Evolutionary conservation across 208 protist species (phyloP), one percentile per base, ranked within the genome.

Genomic region (Crithidia sp.): DNA sequence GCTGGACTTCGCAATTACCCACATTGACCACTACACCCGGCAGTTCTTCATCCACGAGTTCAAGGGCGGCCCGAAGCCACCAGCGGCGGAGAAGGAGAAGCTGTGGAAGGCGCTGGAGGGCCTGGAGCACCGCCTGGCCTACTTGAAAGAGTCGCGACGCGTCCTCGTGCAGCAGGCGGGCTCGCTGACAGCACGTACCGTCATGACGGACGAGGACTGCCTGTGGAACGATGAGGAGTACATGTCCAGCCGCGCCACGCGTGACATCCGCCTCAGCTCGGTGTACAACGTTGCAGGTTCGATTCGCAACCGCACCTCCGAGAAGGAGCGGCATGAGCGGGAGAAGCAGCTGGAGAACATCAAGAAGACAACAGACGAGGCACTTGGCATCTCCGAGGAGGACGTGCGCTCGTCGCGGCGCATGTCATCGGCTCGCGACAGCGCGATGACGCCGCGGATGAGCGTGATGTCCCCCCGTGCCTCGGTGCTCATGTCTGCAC

Each of bases 1-100:
- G 91, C 63, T 96, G 49, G 91, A 94, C 77, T 96, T 91, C 64
- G 77, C 82, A 2, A 19, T 81, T 28, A 84, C 66, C 16, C 81
- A 82, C 60, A 36, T 96, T 10, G 87, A 92, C 65, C 50, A 74
- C 19, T 68, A 84, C 60, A 41, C 79, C 13, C 41, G 61, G 12
- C 75, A 60, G 44, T 72, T 84, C 43, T 12, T 41, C 44, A 54
- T 37, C 19, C 53, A 52, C 37, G 78, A 83, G 67, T 50, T 60
- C 40, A 69, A 59, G 50, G 19, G 40, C 3, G 67, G 67, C 6
- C 74, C 64, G 39, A 55, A 68, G 64, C 54, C 69, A 0, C 64
- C 17, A 13, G 54, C 74, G 2, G 74, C 68, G 40, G 55, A 62
- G 13, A 65, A 77, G 45, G 72, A 76, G 49, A 71, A 66, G 41